Evolutionary conservation across 441 rosid genomes (phyloP).

Genomic region (Euphorbia corollata): DNA sequence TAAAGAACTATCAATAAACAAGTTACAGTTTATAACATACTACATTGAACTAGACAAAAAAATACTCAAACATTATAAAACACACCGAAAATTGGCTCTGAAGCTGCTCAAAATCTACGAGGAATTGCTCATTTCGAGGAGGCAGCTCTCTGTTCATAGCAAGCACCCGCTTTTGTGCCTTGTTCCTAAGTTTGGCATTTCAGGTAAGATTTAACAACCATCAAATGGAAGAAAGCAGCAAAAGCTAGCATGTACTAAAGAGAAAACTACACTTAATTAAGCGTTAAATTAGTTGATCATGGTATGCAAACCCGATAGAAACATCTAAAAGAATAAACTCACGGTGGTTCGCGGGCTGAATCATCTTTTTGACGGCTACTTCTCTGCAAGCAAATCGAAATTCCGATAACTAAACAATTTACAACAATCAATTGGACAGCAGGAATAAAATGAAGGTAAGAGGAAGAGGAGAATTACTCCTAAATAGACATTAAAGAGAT

Average conservation of each 20-base stretch:
- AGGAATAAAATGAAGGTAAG: background rate
- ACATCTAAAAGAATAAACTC: constrained; percentile 20
- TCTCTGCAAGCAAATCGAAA: constrained; percentile 37
- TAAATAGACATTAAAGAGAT: constrained; percentile 72
- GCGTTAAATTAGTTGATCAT: background rate
- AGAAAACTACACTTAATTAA: background rate
- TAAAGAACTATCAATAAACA: background rate
- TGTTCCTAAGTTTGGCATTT: constrained; percentile 43
- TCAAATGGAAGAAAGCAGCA: background rate
- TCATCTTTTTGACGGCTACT: constrained; percentile 71
- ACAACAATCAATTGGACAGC: background rate
- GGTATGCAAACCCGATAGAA: background rate
- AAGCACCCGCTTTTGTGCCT: constrained; percentile 71
- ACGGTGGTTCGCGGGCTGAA: constrained; percentile 67
- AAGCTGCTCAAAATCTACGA: constrained; percentile 73
- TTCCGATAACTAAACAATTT: background rate
- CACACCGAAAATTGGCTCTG: constrained; percentile 65
- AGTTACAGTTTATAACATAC: background rate
- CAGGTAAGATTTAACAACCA: background rate
- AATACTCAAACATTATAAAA: constrained; percentile 6
- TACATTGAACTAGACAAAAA: background rate
- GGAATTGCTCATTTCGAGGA: constrained; percentile 81
- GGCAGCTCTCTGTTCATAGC: constrained; percentile 80
- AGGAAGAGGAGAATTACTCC: constrained; percentile 39
- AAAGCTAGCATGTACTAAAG: background rate